These are phyloP conservation scores for Medicago ruthenica DNA, from an alignment of 306 rosid species.

Conservation along the genomic window DNA sequence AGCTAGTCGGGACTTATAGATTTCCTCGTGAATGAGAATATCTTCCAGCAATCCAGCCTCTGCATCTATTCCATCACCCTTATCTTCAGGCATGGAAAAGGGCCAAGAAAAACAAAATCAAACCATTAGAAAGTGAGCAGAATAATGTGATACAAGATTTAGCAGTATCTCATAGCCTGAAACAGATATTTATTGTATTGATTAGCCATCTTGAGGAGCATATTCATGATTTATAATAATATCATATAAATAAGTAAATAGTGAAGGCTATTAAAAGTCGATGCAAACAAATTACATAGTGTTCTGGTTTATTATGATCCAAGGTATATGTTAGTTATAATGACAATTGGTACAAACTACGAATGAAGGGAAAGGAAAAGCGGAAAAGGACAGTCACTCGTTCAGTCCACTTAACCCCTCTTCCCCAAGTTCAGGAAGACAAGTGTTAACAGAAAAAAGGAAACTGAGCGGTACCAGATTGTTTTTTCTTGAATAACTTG, in stretches of 20 bases:
- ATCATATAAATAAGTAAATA: conserved; percentile 6
- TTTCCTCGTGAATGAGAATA: conserved; percentile 84
- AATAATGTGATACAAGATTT: conserved; percentile 20
- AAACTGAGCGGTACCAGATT: conserved; percentile 60
- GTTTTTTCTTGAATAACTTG: conserved; percentile 88
- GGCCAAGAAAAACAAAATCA: conserved; percentile 31
- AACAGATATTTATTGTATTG: conserved; percentile 32
- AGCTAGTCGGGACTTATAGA: conserved; percentile 87
- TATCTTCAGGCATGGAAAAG: conserved; percentile 59
- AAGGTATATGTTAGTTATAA: conserved; percentile 18
- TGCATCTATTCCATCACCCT: conserved; percentile 73
- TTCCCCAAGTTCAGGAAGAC: conserved; percentile 12
- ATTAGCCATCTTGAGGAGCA: conserved; percentile 30
- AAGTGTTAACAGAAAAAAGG: conserved; percentile 33
- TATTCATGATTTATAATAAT: conserved; percentile 25
- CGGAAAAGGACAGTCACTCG: background rate
- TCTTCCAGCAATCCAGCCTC: conserved; percentile 82
- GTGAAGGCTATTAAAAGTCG: conserved; percentile 17
- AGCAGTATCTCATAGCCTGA: conserved; percentile 25
- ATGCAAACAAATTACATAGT: background rate
- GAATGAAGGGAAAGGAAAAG: background rate
- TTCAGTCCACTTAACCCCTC: conserved; percentile 5
- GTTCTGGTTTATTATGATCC: background rate
- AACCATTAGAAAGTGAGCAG: conserved; percentile 29
- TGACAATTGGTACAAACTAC: conserved; percentile 28